Base-by-base conservation (phyloP, 371 early-diverging fungal species). In the Zychaea mexicana region DNA sequence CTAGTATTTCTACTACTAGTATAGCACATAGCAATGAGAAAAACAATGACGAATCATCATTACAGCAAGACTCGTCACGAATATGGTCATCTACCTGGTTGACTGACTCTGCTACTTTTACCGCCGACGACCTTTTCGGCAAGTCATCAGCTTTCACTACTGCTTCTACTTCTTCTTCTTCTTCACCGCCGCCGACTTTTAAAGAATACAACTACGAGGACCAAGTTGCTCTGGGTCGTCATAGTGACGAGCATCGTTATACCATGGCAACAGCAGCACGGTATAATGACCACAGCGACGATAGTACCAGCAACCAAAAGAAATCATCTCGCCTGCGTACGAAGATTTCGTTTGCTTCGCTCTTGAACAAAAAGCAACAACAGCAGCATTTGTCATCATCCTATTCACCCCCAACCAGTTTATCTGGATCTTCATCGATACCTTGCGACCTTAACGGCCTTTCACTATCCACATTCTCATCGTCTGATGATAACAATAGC, bases 61-160 rank as follows among this genome's bases (percentile, higher is more conserved):
- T n/a, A n/a, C n/a, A n/a, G n/a, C n/a, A n/a, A n/a, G n/a, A n/a
- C n/a, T 22, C 49, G 7, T 22, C 8, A 0, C 58, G 22, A 10
- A 15, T 38, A 9, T 36, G 32, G 59, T 26, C 59, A n/a, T n/a
- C n/a, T 6, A 58, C 17, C 45, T 58, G 59, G 59, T 30, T 58
- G 26, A 58, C 27, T 27, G 42, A 39, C 13, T 42, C 45, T n/a
- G n/a, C n/a, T n/a, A 21, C 59, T 26, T 58, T 56, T 49, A 9
- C n/a, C 8, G 36, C 59, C 15, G 59, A 58, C 19, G 59, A 58
- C 15, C 9, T 58, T 3, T 58, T 58, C 28, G 59, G 30, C 3
- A 33, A 31, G n/a, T n/a, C n/a, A 49, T 1, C 49, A 5, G 9
- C 49, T 19, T 24, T 49, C n/a, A 6, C 24, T 49, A n/a, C n/a